These are phyloP conservation scores for Cucurbita maxima DNA, from an alignment of 306 rosid genomes.

Conservation along the genomic window DNA sequence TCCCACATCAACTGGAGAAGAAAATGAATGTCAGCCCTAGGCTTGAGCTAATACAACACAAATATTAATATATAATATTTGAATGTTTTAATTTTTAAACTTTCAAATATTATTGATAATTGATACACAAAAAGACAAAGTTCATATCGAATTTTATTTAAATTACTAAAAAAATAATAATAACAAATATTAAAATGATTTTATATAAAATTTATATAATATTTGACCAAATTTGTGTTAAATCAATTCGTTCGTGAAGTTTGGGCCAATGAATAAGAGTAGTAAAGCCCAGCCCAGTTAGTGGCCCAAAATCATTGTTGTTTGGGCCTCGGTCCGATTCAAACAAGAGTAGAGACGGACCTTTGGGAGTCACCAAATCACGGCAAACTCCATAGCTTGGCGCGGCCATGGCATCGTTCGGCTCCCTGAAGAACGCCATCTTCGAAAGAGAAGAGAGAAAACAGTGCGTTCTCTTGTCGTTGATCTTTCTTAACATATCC, in stretches of 20 bases:
- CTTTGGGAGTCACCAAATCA: not conserved
- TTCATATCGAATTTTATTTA: too few relatives aligned
- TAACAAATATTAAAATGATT: too few relatives aligned
- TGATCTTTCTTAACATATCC: not conserved
- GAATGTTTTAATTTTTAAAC: too few relatives aligned
- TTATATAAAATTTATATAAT: too few relatives aligned
- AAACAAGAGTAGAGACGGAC: not conserved
- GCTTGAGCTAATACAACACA: too few relatives aligned
- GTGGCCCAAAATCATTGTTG: not conserved
- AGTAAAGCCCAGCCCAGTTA: not conserved
- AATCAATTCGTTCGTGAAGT: not conserved
- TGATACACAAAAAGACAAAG: too few relatives aligned
- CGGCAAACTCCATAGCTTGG: not conserved
- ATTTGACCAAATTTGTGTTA: too few relatives aligned
- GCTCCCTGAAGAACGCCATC: conserved; percentile 25
- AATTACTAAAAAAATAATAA: too few relatives aligned
- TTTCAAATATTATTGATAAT: too few relatives aligned
- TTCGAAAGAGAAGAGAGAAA: conserved; percentile 42
- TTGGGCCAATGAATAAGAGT: not conserved
- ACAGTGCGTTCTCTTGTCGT: conserved; percentile 14
- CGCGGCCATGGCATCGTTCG: conserved; percentile 31
- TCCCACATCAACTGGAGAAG: too few relatives aligned
- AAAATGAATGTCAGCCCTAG: too few relatives aligned
- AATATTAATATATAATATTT: too few relatives aligned
- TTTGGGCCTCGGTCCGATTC: not conserved